Percentiles rank a stretch among this genome's conserved stretches.
These are phyloP conservation scores for Pinus albicaulis DNA, from an alignment of 75 land plant genomes.

Conservation along the genomic window DNA sequence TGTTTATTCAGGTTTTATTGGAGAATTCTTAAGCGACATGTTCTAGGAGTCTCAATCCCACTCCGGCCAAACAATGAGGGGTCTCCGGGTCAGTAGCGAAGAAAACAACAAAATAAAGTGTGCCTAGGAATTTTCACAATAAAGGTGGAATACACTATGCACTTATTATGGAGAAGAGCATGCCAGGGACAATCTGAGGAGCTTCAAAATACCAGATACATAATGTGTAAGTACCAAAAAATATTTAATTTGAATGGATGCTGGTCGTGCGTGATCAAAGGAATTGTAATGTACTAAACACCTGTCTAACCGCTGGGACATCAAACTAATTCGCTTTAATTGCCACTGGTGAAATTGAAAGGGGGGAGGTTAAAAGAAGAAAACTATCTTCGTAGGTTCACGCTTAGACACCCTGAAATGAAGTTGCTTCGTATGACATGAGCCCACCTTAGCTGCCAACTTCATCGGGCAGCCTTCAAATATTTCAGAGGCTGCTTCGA, in stretches of 20 bases:
- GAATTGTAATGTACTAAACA: neutral
- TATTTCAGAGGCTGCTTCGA: conserved; percentile 54
- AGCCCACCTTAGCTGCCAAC: conserved; percentile 65
- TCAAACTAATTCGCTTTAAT: neutral
- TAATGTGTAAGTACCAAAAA: neutral
- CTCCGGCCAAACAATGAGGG: too few species aligned
- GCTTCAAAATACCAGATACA: neutral
- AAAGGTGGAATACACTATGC: neutral
- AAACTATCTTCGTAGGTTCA: too few species aligned
- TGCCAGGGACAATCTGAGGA: neutral
- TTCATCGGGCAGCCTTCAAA: conserved; percentile 50
- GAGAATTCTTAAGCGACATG: too few species aligned
- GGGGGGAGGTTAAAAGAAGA: too few species aligned
- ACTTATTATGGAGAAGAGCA: neutral
- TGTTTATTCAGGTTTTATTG: too few species aligned
- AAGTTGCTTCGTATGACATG: neutral
- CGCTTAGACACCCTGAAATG: neutral
- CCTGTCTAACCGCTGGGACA: neutral
- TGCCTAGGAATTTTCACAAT: too few species aligned
- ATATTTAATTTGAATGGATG: too few species aligned
- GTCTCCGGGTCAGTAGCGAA: too few species aligned
- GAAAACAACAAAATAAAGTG: too few species aligned
- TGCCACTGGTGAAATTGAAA: neutral
- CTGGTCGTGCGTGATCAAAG: too few species aligned
- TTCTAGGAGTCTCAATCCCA: too few species aligned